A percentile compares a stretch with the other conserved stretches of the same genome.
Conservation (phyloP, 306 rosid species). For the Cucumis cinereus region DNA sequence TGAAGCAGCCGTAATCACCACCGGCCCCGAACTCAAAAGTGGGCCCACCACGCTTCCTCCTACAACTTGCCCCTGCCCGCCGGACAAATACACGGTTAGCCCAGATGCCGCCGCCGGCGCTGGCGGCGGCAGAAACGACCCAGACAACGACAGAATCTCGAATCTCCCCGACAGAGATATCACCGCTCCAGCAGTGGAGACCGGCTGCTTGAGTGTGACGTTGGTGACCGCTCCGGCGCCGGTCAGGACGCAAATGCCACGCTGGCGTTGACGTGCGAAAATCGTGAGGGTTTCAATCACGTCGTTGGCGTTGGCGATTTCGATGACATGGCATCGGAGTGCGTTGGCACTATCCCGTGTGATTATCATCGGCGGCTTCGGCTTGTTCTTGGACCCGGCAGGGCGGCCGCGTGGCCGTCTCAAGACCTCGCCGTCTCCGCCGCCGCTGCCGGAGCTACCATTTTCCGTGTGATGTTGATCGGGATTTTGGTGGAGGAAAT, state of each 20-base stretch:
- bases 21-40: slow-evolving; percentile 61
- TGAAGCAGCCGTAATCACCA: slow-evolving; percentile 80
- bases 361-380: slow-evolving; percentile 84
- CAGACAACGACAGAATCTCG: slow-evolving; percentile 71
- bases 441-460: slow-evolving; percentile 6
- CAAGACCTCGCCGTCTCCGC: slow-evolving; percentile 24
- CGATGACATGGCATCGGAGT: slow-evolving; percentile 79
- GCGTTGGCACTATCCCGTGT: slow-evolving; percentile 90
- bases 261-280: slow-evolving; percentile 62
- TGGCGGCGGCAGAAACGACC: slow-evolving; percentile 87
- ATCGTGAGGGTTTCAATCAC: slow-evolving; percentile 64
- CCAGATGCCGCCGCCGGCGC: slow-evolving; percentile 72
- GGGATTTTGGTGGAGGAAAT: slow-evolving; percentile 33
- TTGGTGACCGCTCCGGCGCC: slow-evolving; percentile 86
- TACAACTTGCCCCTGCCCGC: slow-evolving; percentile 86
- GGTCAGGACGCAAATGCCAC: slow-evolving; percentile 75
- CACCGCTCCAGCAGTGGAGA: slow-evolving; percentile 65
- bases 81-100: slow-evolving; percentile 64
- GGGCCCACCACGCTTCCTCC: slow-evolving; percentile 89
- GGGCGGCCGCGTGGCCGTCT: slow-evolving; percentile 86
- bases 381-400: slow-evolving; percentile 78
- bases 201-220: slow-evolving; percentile 79
- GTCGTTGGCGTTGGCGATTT: slow-evolving; percentile 62
- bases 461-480: slow-evolving; percentile 47
- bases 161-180: slow-evolving; percentile 80